Base-by-base conservation (phyloP, 441 rosid species). In the Populus hybrid region DNA sequence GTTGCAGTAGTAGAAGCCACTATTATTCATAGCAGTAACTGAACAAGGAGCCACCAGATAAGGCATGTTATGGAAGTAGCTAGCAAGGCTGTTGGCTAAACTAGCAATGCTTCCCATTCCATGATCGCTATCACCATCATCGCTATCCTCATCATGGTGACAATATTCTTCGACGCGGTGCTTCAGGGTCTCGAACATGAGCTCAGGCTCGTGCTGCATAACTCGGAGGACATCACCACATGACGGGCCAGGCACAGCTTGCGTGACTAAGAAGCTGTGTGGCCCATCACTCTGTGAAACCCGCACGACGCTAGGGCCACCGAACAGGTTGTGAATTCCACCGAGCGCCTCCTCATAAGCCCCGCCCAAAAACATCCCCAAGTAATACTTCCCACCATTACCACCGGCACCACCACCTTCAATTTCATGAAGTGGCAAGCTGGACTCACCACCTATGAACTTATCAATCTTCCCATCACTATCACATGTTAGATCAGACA, bases 331-430 rank as follows among this genome's bases (percentile, higher is more conserved):
- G 89, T 95, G 99, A 56, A 92, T 73, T 83, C 99, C 99, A 72
- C 99, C 99, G 35, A 95, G 91, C 68, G 99, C 98, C 87, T 95
- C 98, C 89, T 95, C 95, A 64, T 95, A 95, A 78, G 99, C 99
- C 77, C 99, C 99, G 5, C 97, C 98, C 76, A 95, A 83, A 78
- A 95, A 95, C 99, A 95, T 95, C 75, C 99, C 99, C 89, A 95
- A 74, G 78, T 72, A 92, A 86, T 95, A 95, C 67, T 80, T 21
- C 18, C 88, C 90, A 11, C 84, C 81, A 7, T 59, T 68, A 28
- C 84, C 80, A 71, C 82, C 88, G 61, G 61, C 29, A 20, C 82
- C 88, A 59, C 65, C 36, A n/a, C 89, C 91, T 18, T 83, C 90
- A 78, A 92, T 68, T 73, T 88, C 93, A 80, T 92, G 97, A 11